These are phyloP conservation scores for Kuraishia ogatae DNA, from an alignment of 805 yeast species.

Conservation along the genomic window DNA sequence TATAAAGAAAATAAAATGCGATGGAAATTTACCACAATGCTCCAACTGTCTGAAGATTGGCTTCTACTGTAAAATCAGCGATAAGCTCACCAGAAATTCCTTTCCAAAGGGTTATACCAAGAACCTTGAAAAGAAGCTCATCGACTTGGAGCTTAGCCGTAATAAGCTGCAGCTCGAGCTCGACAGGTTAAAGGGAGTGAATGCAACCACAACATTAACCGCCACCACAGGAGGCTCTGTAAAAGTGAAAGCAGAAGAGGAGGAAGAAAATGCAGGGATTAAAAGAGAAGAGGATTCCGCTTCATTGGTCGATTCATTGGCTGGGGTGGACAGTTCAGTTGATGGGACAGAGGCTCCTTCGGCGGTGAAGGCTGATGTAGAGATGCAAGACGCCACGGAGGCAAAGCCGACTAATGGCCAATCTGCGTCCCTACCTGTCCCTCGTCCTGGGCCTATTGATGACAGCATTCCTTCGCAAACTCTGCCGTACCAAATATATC, in stretches of 20 bases:
- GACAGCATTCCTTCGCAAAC: neutral
- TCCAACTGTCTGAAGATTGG: conserved; percentile 58
- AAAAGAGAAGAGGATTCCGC: neutral
- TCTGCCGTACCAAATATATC: neutral
- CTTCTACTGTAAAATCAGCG: conserved; percentile 63
- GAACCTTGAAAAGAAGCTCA: conserved; percentile 55
- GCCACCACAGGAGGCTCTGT: neutral
- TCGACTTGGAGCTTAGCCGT: conserved; percentile 51
- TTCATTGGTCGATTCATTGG: neutral
- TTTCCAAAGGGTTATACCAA: conserved; percentile 80
- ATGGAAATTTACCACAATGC: conserved; percentile 61
- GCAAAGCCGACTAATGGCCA: neutral
- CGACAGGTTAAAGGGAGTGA: conserved; percentile 8
- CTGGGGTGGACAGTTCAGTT: neutral
- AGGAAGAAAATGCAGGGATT: too few species aligned
- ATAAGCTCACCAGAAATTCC: conserved; percentile 66
- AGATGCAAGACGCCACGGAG: neutral
- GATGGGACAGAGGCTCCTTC: neutral
- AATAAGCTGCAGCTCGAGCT: conserved; percentile 27
- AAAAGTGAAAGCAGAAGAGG: neutral
- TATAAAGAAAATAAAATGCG: conserved; percentile 68
- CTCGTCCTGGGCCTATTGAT: neutral
- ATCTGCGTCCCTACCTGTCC: neutral
- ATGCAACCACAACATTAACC: too few species aligned
- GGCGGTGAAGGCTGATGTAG: neutral